phyloP scores from a whole-genome alignment of 2,329 filamentous ascomycete genomes.

The Orbilia oligospora region DNA sequence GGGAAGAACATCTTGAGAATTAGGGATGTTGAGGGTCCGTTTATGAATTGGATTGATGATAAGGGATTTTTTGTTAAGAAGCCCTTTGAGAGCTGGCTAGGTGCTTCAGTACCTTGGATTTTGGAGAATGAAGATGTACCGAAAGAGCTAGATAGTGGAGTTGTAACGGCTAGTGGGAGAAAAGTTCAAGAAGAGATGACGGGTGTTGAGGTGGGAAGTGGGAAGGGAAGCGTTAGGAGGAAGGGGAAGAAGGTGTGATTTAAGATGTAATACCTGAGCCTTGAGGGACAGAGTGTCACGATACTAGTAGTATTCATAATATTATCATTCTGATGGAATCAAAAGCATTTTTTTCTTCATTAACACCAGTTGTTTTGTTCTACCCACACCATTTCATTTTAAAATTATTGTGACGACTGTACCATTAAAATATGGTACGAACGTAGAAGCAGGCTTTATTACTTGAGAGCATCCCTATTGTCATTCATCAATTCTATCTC shows the following conservation, averaged over 20 bases:
- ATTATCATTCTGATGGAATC: slow-evolving; percentile 27
- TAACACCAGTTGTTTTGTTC: too few relatives aligned
- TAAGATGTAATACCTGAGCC: not conserved
- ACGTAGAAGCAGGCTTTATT: too few relatives aligned
- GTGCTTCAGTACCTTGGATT: slow-evolving; percentile 73
- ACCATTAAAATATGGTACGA: too few relatives aligned
- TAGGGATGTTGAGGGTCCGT: slow-evolving; percentile 74
- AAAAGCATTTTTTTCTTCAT: not conserved
- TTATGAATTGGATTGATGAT: slow-evolving; percentile 82
- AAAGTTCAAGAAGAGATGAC: slow-evolving; percentile 25
- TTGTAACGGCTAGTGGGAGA: slow-evolving; percentile 50
- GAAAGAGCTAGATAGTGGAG: slow-evolving; percentile 42
- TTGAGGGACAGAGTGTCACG: not conserved
- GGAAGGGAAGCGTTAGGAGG: slow-evolving; percentile 50
- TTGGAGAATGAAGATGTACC: slow-evolving; percentile 51
- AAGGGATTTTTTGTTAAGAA: slow-evolving; percentile 79
- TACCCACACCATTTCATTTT: too few relatives aligned
- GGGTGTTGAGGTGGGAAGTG: slow-evolving; percentile 42
- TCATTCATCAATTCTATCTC: not conserved
- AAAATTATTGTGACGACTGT: too few relatives aligned
- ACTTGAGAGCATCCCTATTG: not conserved
- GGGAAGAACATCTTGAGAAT: slow-evolving; percentile 66
- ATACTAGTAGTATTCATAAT: slow-evolving; percentile 21
- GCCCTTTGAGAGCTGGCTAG: slow-evolving; percentile 84
- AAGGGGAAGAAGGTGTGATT: slow-evolving; percentile 51